Percentiles rank a stretch among this genome's conserved stretches.
Evolutionary conservation across 768 basidiomycete species (phyloP).

Genomic region (Pisolithus microcarpus): DNA sequence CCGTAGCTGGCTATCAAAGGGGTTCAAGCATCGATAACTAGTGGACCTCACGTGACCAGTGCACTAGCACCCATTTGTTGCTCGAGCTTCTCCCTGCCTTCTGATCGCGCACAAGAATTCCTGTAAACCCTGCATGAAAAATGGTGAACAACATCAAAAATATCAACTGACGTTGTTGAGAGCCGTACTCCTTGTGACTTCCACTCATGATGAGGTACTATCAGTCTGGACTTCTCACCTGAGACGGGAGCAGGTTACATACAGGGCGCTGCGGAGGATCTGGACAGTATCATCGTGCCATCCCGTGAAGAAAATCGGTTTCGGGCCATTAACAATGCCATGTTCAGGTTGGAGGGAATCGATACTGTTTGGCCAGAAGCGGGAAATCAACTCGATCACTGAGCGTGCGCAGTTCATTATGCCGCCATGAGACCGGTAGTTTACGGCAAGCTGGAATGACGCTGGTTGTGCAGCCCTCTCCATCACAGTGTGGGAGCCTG

Average conservation of each 20-base stretch:
- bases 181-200: conserved; percentile 47
- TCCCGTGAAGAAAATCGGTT: conserved; percentile 51
- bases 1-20: neutral
- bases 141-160: neutral
- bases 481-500: no score
- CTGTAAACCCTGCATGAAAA: conserved; percentile 25
- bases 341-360: conserved; percentile 40
- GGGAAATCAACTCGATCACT: no score
- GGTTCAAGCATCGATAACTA: conserved; percentile 11
- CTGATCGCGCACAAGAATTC: conserved; percentile 63
- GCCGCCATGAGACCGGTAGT: conserved; percentile 67
- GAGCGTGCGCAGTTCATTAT: conserved; percentile 14
- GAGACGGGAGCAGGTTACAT: neutral
- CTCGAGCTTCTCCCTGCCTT: conserved; percentile 41
- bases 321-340: conserved; percentile 45
- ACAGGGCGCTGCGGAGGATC: conserved; percentile 50
- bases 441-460: conserved; percentile 53
- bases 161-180: conserved; percentile 48
- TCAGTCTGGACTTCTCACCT: no score
- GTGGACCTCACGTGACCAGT: conserved; percentile 40
- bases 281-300: conserved; percentile 41
- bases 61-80: conserved; percentile 54
- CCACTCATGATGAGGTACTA: no score
- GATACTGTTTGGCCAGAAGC: no score
- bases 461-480: conserved; percentile 12